Base-by-base conservation (phyloP, 2,329 filamentous ascomycete species). In the Phaeosphaeria sp. region DNA sequence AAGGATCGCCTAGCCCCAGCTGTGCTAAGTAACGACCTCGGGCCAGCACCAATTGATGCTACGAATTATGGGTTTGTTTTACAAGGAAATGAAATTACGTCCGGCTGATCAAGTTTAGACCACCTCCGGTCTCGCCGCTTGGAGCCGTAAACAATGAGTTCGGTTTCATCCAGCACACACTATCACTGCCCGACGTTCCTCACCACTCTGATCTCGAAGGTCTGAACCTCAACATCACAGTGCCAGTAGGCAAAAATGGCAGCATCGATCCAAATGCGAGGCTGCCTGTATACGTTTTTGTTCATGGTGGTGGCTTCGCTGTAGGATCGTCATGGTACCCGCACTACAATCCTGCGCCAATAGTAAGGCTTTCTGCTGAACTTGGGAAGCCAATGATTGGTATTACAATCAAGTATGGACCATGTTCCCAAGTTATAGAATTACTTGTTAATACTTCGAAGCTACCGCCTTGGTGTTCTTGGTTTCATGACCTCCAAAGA, bases 311-410 rank as follows among this genome's bases (percentile, higher is more conserved):
- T 11, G 84, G 81, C 0, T 81, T 83, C 49, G 70, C 73, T 2
- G 75, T 81, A 2, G 84, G 83, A 2, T 81, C 81, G 3, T 82
- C 79, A 43, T 83, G 78, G 44, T 86, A 82, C 77, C 84, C 83
- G 0, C 81, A 85, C 39, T 84, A 82, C 60, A 80, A 85, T 58
- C 70, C 80, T 20, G 71, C 71, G 5, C 69, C 77, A 0, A 59
- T 86, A 5, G 81, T 84, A 3, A 77, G 78, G 58, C 62, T 83
- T 5, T 81, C 81, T 0, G 68, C 71, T 0, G 76, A 80, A 15
- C 76, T 77, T 18, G 78, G 76, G 0, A 73, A 78, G 25, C 83
- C 83, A 0, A 74, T 84, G 3, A 79, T 86, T 47, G 76, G 73
- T 0, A 67, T 80, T 10, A 76, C 72, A 2, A 72, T 80, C 54